Evolutionary conservation across 768 basidiomycete genomes (phyloP).

Genomic region (Pleurotus djamor): DNA sequence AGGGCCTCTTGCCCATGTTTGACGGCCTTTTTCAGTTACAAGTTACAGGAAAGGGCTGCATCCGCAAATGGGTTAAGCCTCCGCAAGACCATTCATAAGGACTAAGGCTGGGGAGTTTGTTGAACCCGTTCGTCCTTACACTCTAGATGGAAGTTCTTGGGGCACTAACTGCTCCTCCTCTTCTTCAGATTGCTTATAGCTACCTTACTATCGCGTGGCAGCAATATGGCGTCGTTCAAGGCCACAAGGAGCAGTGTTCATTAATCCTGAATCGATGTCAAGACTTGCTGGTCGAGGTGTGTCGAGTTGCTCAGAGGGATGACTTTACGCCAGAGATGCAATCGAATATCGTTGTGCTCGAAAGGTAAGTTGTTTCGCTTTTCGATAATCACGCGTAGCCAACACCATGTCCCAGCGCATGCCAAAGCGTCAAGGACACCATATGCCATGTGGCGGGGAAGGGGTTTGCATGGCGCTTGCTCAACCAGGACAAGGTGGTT

Average conservation of each 20-base stretch:
- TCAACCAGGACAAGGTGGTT: conserved; percentile 12
- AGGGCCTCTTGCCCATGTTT: too few species aligned
- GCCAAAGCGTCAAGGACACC: conserved; percentile 9
- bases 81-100: too few species aligned
- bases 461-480: conserved; percentile 15
- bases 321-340: background rate
- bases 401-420: conserved; percentile 5
- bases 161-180: background rate
- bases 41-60: too few species aligned
- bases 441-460: conserved; percentile 9
- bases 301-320: background rate
- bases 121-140: background rate
- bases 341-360: background rate
- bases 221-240: background rate
- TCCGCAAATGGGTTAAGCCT: too few species aligned
- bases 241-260: background rate
- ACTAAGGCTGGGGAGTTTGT: background rate
- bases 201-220: background rate
- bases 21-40: too few species aligned
- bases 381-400: background rate
- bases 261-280: background rate
- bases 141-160: background rate
- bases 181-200: background rate
- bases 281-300: background rate
- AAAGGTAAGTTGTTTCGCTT: background rate